Evolutionary conservation across 345 rosid species (phyloP), one percentile per base, ranked within the genome.

Genomic region (Carallia pectinifolia): DNA sequence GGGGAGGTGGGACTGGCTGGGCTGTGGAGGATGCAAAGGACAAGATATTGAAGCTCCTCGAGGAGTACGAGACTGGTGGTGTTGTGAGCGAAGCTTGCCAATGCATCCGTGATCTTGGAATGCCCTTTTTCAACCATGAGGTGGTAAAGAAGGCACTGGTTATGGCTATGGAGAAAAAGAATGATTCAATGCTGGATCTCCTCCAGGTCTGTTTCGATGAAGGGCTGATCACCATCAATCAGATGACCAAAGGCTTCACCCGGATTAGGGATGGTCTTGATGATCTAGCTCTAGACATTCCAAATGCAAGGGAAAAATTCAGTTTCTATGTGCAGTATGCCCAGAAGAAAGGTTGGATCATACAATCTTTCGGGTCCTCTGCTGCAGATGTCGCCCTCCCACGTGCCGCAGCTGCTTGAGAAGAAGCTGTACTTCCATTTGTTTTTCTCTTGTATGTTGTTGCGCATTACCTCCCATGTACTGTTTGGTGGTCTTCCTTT

Each of bases 1-100:
- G 99, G 99, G 99, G 99, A 3, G 99, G 99, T 61, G 99, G 99
- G 44, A 90, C 93, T 1, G 98, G 99, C 8, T 96, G 98, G 98
- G 95, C 91, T 6, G 96, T 96, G 39, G 99, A 96, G 85, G 99
- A 96, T 64, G 98, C 99, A 1, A 96, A 96, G 76, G 99, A 96
- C 89, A 96, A 92, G 81, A 92, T 96, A 77, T n/a, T 78, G 83
- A 92, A 90, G 86, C 90, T 96, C 8, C 75, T 95, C 58, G 98
- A 96, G 79, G 99, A 95, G 81, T 95, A 84, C 27, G 98, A 90
- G 80, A 86, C 85, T 33, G 92, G 98, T 5, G 97, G 99, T 29
- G 99, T 87, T 16, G 86, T 90, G 16, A 78, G 80, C n/a, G 99
- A 95, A 70, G 99, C 99, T 59, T 92, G 98, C 78, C 98, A 86